phyloP scores from a whole-genome alignment of 208 protist species.

The Porcisia deanei region DNA sequence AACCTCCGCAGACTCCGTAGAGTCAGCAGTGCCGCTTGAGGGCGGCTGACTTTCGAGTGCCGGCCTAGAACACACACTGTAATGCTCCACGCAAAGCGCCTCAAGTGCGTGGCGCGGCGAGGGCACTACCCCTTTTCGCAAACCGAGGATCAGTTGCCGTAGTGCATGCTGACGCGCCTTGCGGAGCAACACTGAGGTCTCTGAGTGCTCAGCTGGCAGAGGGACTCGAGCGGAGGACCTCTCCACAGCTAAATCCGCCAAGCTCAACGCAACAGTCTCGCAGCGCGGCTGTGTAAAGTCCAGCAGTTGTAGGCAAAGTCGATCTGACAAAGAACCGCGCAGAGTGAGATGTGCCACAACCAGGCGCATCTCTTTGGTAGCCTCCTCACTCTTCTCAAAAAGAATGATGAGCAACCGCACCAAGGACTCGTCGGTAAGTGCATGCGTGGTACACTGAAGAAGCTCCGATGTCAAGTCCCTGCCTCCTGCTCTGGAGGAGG shows the following conservation, averaged over 20 bases:
- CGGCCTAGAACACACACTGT: neutral
- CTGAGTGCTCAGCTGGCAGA: neutral
- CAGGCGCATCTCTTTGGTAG: conserved; percentile 19
- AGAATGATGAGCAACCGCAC: conserved; percentile 25
- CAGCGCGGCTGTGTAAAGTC: conserved; percentile 6
- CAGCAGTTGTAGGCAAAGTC: conserved; percentile 27
- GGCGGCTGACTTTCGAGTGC: neutral
- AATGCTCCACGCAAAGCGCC: conserved; percentile 21
- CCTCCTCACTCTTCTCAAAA: neutral
- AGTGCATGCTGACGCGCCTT: conserved; percentile 14
- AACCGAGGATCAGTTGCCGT: conserved; percentile 3
- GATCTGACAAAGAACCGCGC: conserved; percentile 15
- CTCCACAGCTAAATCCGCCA: neutral
- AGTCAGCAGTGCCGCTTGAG: neutral
- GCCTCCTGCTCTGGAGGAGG: neutral
- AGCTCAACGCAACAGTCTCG: neutral
- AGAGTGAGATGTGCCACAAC: conserved; percentile 26
- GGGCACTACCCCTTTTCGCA: neutral
- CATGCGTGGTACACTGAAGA: conserved; percentile 24
- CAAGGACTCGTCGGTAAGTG: conserved; percentile 23
- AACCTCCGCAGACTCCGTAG: neutral
- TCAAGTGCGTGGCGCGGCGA: conserved; percentile 4
- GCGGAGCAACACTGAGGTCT: neutral
- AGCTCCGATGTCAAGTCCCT: conserved; percentile 11
- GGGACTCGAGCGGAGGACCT: neutral